phyloP scores from a whole-genome alignment of 2,329 filamentous ascomycete species.

The Colletotrichum aenigma region DNA sequence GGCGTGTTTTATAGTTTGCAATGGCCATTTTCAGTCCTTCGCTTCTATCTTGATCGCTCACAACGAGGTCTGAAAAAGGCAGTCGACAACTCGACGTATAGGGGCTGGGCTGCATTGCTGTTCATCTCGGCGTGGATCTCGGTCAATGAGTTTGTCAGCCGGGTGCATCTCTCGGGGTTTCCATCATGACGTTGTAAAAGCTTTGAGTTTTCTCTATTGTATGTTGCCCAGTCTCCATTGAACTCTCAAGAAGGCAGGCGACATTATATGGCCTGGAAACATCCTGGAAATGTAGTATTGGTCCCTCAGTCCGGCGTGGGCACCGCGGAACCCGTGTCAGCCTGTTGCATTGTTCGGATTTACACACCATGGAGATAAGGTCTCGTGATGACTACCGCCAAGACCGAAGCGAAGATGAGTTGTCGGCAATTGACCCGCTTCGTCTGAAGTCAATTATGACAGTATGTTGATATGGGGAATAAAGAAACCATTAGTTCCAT shows the following conservation, averaged over 20 bases:
- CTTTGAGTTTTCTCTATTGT: neutral
- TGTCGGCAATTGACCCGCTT: neutral
- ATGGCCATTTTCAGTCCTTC: accelerated
- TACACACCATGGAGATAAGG: neutral
- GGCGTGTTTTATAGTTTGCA: neutral
- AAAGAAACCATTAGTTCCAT: no score
- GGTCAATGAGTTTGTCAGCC: neutral
- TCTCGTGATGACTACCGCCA: neutral
- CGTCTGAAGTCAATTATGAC: neutral
- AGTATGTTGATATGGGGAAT: neutral
- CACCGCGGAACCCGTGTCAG: neutral
- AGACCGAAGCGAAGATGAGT: neutral
- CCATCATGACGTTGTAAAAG: neutral
- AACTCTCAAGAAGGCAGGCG: neutral
- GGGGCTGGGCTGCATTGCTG: neutral
- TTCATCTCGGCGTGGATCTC: neutral
- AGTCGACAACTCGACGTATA: neutral
- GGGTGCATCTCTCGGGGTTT: neutral
- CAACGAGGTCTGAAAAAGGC: neutral
- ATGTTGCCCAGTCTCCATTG: neutral
- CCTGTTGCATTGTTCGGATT: neutral
- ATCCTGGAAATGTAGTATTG: neutral
- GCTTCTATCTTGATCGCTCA: no score
- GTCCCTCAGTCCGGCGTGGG: neutral
- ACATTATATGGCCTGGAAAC: neutral